Evolutionary conservation across 805 yeast species (phyloP), one percentile per base, ranked within the genome.

Genomic region (Isabelozyma heimii): DNA sequence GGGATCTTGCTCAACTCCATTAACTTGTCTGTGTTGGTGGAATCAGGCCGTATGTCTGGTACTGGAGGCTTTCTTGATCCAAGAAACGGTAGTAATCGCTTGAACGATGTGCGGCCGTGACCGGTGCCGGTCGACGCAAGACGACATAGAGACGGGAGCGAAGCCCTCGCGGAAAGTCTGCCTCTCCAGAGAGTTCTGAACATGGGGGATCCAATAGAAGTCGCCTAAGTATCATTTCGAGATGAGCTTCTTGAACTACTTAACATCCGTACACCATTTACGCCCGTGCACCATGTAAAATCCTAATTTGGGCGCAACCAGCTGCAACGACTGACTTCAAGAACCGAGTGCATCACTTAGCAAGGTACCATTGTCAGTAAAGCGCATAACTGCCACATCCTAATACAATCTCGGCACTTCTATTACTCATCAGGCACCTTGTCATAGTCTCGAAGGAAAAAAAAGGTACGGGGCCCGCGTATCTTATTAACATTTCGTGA

Each of bases 1-100:
- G 53, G 53, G 16, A 26, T 24, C 40, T 45, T 43, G 3, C 42
- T 41, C 10, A 43, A 26, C 37, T 45, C 51, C 28, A 39, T 30
- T 8, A 50, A 46, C 38, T 47, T 44, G 7, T 14, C 48, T 12
- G 10, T 17, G 28, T 14, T 14, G 13, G 5, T 26, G 20, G 27
- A 12, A 9, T 20, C 14, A 8, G 43, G 43, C 12, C 27, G 2
- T 40, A 40, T 40, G 12, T 10, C 24, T 26, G 30, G 43, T 6
- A 20, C 27, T 26, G 43, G 43, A 5, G 43, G 27, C 10, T n/a
- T 40, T 14, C n/a, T 8, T 9, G 35, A 30, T 13, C n/a, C n/a
- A 13, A 30, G 35, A 30, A 30, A 10, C 35, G 35, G 35, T 30
- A 30, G 35, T 10, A 30, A 4, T 10, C n/a, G 5, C 35, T 30